Conservation (phyloP, 768 basidiomycete genomes). For the Podaxis carcinomalis region DNA sequence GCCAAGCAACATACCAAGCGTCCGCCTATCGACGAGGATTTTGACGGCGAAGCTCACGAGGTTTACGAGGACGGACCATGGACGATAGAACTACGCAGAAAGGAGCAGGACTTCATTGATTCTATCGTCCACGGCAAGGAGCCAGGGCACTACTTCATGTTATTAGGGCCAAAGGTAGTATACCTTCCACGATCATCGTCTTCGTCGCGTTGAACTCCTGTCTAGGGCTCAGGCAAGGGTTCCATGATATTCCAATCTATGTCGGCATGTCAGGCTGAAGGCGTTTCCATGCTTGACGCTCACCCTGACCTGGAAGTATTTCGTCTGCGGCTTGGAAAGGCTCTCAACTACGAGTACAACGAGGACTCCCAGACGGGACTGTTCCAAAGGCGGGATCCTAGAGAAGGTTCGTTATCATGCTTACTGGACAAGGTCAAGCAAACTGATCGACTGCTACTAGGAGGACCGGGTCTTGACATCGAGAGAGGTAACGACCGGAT, state of each 20-base stretch:
- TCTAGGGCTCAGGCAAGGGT: constrained; percentile 74
- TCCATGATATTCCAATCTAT: constrained; percentile 85
- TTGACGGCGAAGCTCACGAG: constrained; percentile 23
- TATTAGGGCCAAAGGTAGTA: constrained; percentile 80
- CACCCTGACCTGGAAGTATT: constrained; percentile 88
- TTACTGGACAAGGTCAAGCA: neutral
- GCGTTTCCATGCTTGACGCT: constrained; percentile 75
- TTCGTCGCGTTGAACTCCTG: constrained; percentile 4
- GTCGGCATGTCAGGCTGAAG: constrained; percentile 62
- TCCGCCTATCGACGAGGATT: constrained; percentile 18
- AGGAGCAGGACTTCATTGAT: constrained; percentile 75
- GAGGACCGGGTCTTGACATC: constrained; percentile 76
- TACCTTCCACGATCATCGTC: constrained; percentile 4
- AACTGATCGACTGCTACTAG: constrained; percentile 24
- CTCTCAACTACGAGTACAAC: constrained; percentile 81
- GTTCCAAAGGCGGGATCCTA: constrained; percentile 79
- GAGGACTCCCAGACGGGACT: constrained; percentile 78
- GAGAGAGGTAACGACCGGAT: constrained; percentile 56
- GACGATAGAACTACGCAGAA: constrained; percentile 62
- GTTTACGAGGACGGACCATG: constrained; percentile 35
- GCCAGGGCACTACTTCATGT: constrained; percentile 67
- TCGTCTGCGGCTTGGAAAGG: constrained; percentile 78
- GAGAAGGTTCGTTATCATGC: constrained; percentile 50
- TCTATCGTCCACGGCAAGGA: constrained; percentile 73
- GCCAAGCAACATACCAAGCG: constrained; percentile 43